Evolutionary conservation across 1,139 yeast genomes (phyloP), one percentile per base, ranked within the genome.

Genomic region (Geotrichum fermentans): DNA sequence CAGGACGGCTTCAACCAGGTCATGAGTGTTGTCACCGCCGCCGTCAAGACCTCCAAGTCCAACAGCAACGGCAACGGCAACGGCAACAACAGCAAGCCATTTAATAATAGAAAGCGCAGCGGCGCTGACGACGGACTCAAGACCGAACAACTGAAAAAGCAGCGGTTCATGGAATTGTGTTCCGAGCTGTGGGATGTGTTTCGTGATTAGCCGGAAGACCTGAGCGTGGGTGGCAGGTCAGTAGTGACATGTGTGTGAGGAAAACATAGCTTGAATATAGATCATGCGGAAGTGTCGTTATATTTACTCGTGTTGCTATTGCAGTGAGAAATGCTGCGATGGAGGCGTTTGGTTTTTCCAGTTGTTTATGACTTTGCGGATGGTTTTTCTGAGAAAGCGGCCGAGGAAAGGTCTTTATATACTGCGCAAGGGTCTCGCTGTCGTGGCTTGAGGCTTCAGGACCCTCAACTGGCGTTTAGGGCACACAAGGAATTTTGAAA

Each of bases 151-250:
- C 32, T 41, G 3, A 56, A 55, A 51, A 59, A 56, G 53, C 58
- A 45, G 45, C 52, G 58, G 33, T 64, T 63, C 47, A 36, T 64
- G 52, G 57, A 57, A 41, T 53, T 64, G 35, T 64, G 68, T 41
- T 56, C 59, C 2, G 63, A 64, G 46, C 51, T 61, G 53, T 64
- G 66, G 65, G 68, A 64, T 50, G 39, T 64, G 38, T 10, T 37
- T 2, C 26, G 41, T n/a, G n/a, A n/a, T n/a, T n/a, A n/a, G n/a
- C n/a, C n/a, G n/a, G n/a, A n/a, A n/a, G n/a, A n/a, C n/a, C n/a
- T n/a, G n/a, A n/a, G n/a, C n/a, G n/a, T n/a, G n/a, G n/a, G n/a
- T n/a, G n/a, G n/a, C n/a, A n/a, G n/a, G n/a, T n/a, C n/a, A n/a
- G n/a, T n/a, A n/a, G n/a, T n/a, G n/a, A n/a, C n/a, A n/a, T n/a